phyloP scores from a whole-genome alignment of 176 grass and related monocot genomes.

The Bothriochloa decipiens region DNA sequence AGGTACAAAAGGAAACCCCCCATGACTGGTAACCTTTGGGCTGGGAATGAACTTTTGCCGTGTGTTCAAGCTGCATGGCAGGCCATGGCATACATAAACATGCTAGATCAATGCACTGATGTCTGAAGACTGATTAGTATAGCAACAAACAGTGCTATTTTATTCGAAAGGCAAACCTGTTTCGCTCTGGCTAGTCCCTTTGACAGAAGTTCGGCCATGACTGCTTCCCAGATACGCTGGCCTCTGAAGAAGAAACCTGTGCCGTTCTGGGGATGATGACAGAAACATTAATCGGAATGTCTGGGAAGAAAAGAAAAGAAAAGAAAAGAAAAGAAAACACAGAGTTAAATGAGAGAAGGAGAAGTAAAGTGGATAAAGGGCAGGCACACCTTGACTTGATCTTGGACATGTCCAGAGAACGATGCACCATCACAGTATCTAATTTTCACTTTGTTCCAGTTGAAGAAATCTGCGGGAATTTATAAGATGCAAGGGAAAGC shows the following conservation, averaged over 20 bases:
- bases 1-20: not conserved
- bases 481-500: not conserved
- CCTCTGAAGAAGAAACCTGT: slow-evolving; percentile 74
- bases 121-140: not conserved
- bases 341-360: not conserved
- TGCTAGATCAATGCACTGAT: not conserved
- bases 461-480: slow-evolving; percentile 71
- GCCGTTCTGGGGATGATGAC: slow-evolving; percentile 43
- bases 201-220: slow-evolving; percentile 59
- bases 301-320: not conserved
- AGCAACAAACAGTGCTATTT: not conserved
- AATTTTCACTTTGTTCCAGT: slow-evolving; percentile 94
- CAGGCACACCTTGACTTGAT: slow-evolving; percentile 48
- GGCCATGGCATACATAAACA: not conserved
- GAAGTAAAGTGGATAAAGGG: not conserved
- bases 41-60: too few relatives aligned
- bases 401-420: slow-evolving; percentile 67
- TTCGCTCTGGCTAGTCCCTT: slow-evolving; percentile 68
- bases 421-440: slow-evolving; percentile 91
- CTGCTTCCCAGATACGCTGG: slow-evolving; percentile 67
- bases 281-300: not conserved
- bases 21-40: not conserved
- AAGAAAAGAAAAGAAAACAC: not conserved
- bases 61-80: not conserved
- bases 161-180: slow-evolving; percentile 52